Evolutionary conservation across 148 eudicot genomes (phyloP).

Genomic region (Heliosperma pusillum): DNA sequence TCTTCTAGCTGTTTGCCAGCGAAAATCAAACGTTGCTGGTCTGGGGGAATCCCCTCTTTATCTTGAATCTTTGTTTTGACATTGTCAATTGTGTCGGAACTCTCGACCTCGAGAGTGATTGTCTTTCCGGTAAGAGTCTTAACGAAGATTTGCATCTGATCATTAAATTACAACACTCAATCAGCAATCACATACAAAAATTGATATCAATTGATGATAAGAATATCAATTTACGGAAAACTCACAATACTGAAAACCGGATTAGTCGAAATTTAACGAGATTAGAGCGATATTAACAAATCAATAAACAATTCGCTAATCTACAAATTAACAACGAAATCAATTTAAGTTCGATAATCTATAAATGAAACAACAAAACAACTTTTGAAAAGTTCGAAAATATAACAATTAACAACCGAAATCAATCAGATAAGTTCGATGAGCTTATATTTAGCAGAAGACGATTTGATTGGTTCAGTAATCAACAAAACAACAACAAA

Average conservation of each 20-base stretch:
- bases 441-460: no score
- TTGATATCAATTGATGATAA: not conserved
- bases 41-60: slow-evolving; percentile 3
- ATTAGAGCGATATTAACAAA: no score
- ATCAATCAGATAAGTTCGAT: no score
- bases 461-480: no score
- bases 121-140: slow-evolving; percentile 19
- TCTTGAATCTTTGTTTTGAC: slow-evolving; percentile 6
- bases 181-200: not conserved
- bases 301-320: no score
- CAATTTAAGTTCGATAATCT: no score
- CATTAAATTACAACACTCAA: not conserved
- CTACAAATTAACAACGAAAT: no score
- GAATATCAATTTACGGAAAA: not conserved
- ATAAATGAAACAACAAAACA: no score
- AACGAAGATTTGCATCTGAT: slow-evolving; percentile 12
- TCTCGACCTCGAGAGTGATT: not conserved
- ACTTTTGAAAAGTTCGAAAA: no score
- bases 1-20: slow-evolving; percentile 36
- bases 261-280: not conserved
- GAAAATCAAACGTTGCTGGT: slow-evolving; percentile 20
- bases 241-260: not conserved
- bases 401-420: no score
- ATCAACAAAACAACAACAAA: not conserved
- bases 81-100: not conserved